Conservation (phyloP, 805 yeast species). For the Candida sithepensis region DNA sequence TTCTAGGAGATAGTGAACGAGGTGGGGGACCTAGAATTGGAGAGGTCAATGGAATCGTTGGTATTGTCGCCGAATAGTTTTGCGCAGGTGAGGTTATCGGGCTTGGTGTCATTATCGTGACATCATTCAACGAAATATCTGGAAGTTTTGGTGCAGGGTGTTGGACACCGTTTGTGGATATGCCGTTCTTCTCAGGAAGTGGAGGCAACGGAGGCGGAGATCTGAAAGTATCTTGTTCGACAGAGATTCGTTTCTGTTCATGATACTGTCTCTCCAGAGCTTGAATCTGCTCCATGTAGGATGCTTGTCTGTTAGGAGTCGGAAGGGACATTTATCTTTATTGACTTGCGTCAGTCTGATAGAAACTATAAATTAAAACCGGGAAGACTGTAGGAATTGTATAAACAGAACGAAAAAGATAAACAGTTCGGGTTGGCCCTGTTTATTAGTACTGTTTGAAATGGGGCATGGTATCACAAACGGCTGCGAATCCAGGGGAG, state of each 20-base stretch:
- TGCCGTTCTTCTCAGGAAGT: background rate
- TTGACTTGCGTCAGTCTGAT: background rate
- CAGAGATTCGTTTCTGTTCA: background rate
- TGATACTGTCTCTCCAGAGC: background rate
- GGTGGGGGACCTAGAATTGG: background rate
- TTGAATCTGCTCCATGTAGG: background rate
- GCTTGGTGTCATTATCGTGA: background rate
- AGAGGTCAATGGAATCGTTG: background rate
- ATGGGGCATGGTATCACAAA: no score
- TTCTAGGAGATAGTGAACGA: background rate
- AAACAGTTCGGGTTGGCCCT: no score
- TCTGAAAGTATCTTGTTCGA: background rate
- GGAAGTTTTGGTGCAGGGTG: background rate
- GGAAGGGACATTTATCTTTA: background rate
- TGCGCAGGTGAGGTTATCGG: background rate
- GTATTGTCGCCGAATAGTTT: background rate
- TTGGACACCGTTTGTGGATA: background rate
- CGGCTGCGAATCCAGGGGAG: no score
- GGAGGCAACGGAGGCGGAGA: background rate
- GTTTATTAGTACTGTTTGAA: no score
- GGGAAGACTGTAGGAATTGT: no score
- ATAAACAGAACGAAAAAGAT: no score
- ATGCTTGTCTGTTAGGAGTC: background rate
- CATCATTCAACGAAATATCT: constrained; percentile 1
- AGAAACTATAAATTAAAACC: no score